These are phyloP conservation scores for Eimeria praecox DNA, from an alignment of 169 alveolate species.

Conservation along the genomic window DNA sequence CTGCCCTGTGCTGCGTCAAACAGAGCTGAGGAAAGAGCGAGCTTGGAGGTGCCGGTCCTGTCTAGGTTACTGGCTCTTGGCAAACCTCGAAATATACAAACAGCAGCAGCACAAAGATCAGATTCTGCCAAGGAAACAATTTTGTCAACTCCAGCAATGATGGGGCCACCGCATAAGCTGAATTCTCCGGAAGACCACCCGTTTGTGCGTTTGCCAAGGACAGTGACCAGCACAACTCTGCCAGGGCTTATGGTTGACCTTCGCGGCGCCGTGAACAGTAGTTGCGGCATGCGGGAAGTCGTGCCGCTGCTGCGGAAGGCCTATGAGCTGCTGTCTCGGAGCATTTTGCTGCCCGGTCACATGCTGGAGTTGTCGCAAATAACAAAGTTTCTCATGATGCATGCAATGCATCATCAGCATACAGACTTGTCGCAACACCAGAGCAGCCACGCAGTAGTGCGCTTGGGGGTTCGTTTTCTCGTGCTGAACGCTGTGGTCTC, in stretches of 20 bases:
- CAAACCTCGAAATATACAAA: no score
- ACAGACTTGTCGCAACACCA: not conserved
- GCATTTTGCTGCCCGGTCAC: not conserved
- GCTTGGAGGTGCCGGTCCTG: not conserved
- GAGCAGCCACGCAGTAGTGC: not conserved
- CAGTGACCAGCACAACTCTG: not conserved
- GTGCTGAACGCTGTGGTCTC: not conserved
- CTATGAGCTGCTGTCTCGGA: not conserved
- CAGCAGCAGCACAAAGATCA: not conserved
- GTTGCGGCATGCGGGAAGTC: not conserved
- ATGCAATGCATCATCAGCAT: not conserved
- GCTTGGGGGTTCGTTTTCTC: conserved; percentile 1
- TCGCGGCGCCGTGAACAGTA: not conserved
- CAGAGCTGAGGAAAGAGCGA: not conserved
- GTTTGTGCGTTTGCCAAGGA: conserved; percentile 5
- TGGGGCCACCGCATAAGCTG: no score
- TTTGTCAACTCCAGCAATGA: no score
- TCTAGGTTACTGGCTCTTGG: not conserved
- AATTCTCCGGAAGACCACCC: not conserved
- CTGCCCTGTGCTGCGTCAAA: not conserved
- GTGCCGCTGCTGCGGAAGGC: not conserved
- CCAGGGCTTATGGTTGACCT: not conserved
- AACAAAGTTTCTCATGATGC: not conserved
- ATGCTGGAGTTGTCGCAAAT: not conserved
- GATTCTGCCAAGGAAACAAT: no score